These are phyloP conservation scores for Lipomyces lipofer DNA, from an alignment of 805 yeast genomes.

Conservation along the genomic window DNA sequence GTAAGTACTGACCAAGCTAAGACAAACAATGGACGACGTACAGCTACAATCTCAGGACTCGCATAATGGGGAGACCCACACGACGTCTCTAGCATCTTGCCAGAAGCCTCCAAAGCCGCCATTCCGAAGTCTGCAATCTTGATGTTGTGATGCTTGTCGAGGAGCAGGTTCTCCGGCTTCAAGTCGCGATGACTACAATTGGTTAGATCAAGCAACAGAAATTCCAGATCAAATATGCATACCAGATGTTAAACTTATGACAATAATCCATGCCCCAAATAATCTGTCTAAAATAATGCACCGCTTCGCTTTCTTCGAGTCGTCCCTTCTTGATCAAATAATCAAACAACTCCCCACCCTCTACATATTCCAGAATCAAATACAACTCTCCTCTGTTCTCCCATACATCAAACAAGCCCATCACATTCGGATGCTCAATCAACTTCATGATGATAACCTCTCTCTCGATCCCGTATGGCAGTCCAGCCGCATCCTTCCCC, in stretches of 20 bases:
- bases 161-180: slow-evolving; percentile 68
- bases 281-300: slow-evolving; percentile 83
- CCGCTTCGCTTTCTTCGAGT: slow-evolving; percentile 85
- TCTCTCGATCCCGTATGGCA: slow-evolving; percentile 94
- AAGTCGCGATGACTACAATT: slow-evolving; percentile 66
- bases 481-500: slow-evolving; percentile 53
- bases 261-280: slow-evolving; percentile 80
- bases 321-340: slow-evolving; percentile 85
- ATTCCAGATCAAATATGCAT: not conserved
- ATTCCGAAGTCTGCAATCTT: slow-evolving; percentile 98
- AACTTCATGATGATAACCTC: slow-evolving; percentile 97
- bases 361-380: slow-evolving; percentile 89
- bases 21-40: not conserved
- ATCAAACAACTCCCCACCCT: slow-evolving; percentile 96
- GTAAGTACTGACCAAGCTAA: not conserved
- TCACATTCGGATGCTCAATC: slow-evolving; percentile 88
- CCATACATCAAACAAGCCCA: slow-evolving; percentile 96
- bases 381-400: slow-evolving; percentile 88
- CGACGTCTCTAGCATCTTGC: slow-evolving; percentile 82
- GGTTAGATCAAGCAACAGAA: not conserved
- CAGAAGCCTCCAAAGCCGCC: slow-evolving; percentile 93
- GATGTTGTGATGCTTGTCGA: slow-evolving; percentile 81
- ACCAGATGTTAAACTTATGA: slow-evolving; percentile 79
- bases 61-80: slow-evolving; percentile 99
- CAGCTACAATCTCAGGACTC: slow-evolving; percentile 92